These are phyloP conservation scores for Leptographium lundbergii DNA, from an alignment of 2,329 filamentous ascomycete genomes.

Conservation along the genomic window DNA sequence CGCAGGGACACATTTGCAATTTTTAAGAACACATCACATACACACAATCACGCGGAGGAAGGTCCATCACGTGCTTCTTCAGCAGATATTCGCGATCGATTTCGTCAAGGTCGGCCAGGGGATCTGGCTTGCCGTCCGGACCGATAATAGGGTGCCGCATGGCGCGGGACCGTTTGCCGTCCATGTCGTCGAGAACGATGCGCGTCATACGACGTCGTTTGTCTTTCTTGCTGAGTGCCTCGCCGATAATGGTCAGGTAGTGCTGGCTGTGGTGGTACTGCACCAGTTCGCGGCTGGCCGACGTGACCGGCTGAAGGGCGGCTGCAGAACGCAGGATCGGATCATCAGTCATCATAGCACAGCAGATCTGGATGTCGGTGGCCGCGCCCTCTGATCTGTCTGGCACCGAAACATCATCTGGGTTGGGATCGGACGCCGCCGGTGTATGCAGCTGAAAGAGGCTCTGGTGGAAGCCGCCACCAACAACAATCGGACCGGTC, in stretches of 20 bases:
- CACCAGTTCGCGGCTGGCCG: background rate
- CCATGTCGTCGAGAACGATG: background rate
- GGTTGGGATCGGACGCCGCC: background rate
- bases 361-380: background rate
- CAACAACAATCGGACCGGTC: too few species aligned
- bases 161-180: background rate
- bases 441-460: background rate
- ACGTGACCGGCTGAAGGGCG: background rate
- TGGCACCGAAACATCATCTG: background rate
- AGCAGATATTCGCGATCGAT: conserved; percentile 1
- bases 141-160: too few species aligned
- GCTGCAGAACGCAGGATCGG: background rate
- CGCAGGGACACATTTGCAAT: background rate
- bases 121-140: background rate
- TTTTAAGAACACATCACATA: background rate
- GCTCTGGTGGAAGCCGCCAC: too few species aligned
- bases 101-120: background rate
- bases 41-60: background rate
- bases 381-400: background rate
- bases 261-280: conserved; percentile 3
- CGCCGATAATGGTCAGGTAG: background rate
- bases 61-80: background rate
- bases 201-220: background rate
- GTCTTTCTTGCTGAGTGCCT: background rate
- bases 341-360: background rate